Evolutionary conservation across 306 rosid species (phyloP), one percentile per base, ranked within the genome.

Genomic region (Oemleria cerasiformis): DNA sequence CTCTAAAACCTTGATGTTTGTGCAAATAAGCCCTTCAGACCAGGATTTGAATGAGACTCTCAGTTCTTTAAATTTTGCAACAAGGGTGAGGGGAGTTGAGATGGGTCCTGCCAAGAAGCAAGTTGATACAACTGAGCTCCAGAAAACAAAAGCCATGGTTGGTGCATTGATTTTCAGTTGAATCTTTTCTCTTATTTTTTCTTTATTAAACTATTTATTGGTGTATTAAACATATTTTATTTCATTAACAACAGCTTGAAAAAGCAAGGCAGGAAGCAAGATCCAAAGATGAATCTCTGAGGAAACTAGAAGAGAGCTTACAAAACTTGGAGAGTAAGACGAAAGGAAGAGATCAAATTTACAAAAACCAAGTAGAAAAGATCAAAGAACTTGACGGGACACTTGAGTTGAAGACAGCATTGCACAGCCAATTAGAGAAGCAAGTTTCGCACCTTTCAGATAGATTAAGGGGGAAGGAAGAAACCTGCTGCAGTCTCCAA

Each of bases 311-410:
- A 81, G 97, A 89, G 68, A 87, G 48, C 65, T 48, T 72, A 50
- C 34, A 4, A 15, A 72, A 20, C n/a, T 61, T 72, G 19, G 75
- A 72, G 50, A 68, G 61, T 21, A 72, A 72, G 21, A 39, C 47
- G 19, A 72, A 72, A 72, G 61, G 75, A 72, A 47, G 36, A 38
- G 47, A 47, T 72, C 20, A 21, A 43, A 72, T 36, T 13, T 72
- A 49, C 61, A 48, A 59, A 47, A 21, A 72, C 59, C 78, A 5
- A 48, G 68, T 72, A 7, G 61, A 72, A 61, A 34, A 77, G 81
- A 86, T 92, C 76, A 89, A 87, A 86, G 93, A 87, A 70, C 97
- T 92, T 48, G 97, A 89, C 80, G 89, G 84, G 40, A 91, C 87
- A 77, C 79, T 92, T 70, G 97, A 88, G 75, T 75, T 81, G 57